These are phyloP conservation scores for Rhodamnia rubescens DNA, from an alignment of 345 rosid species.

Conservation along the genomic window DNA sequence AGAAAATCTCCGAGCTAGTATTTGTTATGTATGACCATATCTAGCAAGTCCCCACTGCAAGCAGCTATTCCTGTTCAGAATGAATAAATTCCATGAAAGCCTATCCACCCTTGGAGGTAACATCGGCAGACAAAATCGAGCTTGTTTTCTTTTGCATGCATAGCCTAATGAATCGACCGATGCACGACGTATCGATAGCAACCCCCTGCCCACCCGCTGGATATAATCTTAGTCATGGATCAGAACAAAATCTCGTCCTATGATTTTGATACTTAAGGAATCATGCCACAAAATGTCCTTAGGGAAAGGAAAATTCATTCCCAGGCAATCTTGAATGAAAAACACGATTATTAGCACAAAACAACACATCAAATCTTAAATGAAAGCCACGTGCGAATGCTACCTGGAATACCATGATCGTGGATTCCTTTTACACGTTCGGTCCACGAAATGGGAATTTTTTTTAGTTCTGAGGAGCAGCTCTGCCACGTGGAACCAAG, in stretches of 20 bases:
- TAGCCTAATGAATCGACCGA: neutral
- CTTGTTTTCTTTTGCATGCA: too few species aligned
- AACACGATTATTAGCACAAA: neutral
- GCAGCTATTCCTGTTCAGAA: neutral
- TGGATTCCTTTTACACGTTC: neutral
- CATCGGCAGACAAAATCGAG: neutral
- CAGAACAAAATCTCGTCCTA: neutral
- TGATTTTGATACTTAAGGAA: neutral
- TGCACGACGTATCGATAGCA: neutral
- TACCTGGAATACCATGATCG: neutral
- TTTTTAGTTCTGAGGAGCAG: neutral
- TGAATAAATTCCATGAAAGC: neutral
- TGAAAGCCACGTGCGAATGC: neutral
- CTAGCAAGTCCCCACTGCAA: neutral
- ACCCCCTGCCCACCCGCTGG: neutral
- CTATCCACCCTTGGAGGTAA: neutral
- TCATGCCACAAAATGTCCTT: neutral
- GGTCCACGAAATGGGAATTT: neutral
- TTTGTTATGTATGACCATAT: neutral
- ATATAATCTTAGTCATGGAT: neutral
- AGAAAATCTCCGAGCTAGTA: neutral
- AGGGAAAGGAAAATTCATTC: neutral
- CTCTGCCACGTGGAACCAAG: neutral
- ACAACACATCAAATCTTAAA: neutral
- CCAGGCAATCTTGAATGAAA: neutral